Base-by-base conservation (phyloP, 2,329 filamentous ascomycete genomes). In the Exophiala bonariae region DNA sequence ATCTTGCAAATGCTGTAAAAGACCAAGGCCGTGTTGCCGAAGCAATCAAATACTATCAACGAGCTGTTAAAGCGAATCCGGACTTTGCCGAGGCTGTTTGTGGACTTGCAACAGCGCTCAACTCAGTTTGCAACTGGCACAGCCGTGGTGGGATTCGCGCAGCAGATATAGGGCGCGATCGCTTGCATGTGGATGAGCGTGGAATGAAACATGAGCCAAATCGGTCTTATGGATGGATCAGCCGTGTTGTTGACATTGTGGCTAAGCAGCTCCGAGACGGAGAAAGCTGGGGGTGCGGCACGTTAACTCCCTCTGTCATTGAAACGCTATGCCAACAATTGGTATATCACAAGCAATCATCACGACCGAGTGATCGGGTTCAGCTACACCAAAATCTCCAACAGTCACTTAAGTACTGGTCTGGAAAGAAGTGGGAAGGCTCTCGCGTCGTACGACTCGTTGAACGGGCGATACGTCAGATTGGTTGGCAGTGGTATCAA, bases 51-150 rank as follows among this genome's bases (percentile, higher is more conserved):
- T 97, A 95, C 66, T 99, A 99, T 72, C 88, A 83, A 61, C 82
- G 91, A 55, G 93, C 93, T 31, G 92, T 99, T 8, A 78, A 80
- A 26, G 83, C 91, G n/a, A 99, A 93, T 59, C 92, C 93, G 0
- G 87, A 95, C 26, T 99, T 99, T 69, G 89, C 93, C 1, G 93
- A 99, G 70, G 93, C 93, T 5, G 92, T 99, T 0, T 99, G 93
- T 66, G 93, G 93, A 6, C 78, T 99, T 42, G 91, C 90, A 2
- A 97, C 95, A 49, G 92, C 93, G 1, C 74, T 99, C 41, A 97
- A 96, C 64, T 97, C 93, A 5, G 91, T 99, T 4, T 99, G 93
- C 64, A 87, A 92, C 61, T 99, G 93, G 93, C 80, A 81, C 60
- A 89, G 89, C 22, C 83, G 93, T 54, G 93, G 93, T 51, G 93